Percentiles rank a stretch among this genome's conserved stretches.
These are phyloP conservation scores for Penicillium italicum DNA, from an alignment of 2,329 filamentous ascomycete species.

Conservation along the genomic window DNA sequence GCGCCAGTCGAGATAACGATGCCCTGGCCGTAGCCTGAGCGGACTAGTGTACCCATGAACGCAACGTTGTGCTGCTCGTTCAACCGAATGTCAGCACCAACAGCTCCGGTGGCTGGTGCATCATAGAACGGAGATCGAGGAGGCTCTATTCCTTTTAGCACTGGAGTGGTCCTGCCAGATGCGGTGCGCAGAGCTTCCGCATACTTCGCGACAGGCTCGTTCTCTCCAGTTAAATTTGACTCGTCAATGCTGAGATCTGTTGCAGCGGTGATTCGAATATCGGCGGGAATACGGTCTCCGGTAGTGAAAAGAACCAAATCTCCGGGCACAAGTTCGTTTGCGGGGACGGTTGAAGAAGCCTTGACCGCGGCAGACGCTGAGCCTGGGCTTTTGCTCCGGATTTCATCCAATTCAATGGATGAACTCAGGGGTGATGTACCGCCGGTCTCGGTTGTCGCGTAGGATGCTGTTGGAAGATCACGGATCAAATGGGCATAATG, in stretches of 20 bases:
- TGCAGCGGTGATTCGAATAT: conserved; percentile 88
- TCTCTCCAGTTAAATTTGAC: conserved; percentile 94
- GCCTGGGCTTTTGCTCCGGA: conserved; percentile 48
- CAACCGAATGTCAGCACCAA: conserved; percentile 62
- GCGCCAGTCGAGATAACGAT: conserved; percentile 96
- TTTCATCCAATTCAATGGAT: conserved; percentile 47
- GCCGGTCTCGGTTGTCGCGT: conserved; percentile 21
- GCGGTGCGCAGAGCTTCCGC: conserved; percentile 55
- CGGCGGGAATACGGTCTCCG: conserved; percentile 92
- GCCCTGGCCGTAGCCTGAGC: conserved; percentile 90
- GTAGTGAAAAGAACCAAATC: conserved; percentile 93
- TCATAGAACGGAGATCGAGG: conserved; percentile 56
- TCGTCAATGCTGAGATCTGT: conserved; percentile 91
- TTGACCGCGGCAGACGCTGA: conserved; percentile 63
- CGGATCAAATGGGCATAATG: conserved; percentile 95
- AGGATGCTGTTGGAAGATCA: conserved; percentile 35
- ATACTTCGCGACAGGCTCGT: conserved; percentile 81
- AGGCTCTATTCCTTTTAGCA: conserved; percentile 35
- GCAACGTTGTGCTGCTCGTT: conserved; percentile 86
- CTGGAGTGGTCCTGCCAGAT: conserved; percentile 30
- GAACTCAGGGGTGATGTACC: conserved; percentile 16
- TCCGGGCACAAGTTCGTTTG: conserved; percentile 81
- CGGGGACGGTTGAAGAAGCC: conserved; percentile 79
- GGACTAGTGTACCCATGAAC: conserved; percentile 95
- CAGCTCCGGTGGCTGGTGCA: conserved; percentile 56